Percentiles rank a stretch among this genome's conserved stretches.
Evolutionary conservation across 2,329 filamentous ascomycete species (phyloP).

Genomic region (Sporothrix brunneoviolacea): DNA sequence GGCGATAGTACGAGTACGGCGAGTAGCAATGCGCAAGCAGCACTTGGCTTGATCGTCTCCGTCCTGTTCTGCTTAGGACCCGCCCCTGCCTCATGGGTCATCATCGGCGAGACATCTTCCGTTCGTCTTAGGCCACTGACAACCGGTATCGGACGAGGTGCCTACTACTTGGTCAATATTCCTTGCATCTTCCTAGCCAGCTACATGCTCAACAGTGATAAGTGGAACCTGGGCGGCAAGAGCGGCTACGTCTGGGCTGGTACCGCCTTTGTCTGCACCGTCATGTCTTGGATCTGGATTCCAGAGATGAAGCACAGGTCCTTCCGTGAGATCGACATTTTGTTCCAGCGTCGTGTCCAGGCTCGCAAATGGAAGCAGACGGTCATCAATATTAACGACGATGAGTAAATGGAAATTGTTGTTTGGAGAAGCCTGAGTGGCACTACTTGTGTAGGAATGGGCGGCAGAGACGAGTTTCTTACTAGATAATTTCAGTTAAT

Average conservation of each 20-base stretch:
- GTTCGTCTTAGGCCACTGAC: conserved; percentile 28
- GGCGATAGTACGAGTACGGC: neutral
- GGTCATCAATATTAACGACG: conserved; percentile 50
- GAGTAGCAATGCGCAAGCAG: conserved; percentile 22
- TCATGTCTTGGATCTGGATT: conserved; percentile 41
- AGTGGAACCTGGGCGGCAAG: conserved; percentile 43
- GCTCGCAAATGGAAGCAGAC: conserved; percentile 52
- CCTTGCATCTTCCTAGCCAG: conserved; percentile 25
- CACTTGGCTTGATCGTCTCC: conserved; percentile 16
- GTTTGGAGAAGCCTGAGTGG: no score
- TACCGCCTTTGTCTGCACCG: conserved; percentile 49
- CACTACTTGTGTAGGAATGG: no score
- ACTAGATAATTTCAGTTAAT: no score
- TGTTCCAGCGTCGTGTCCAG: conserved; percentile 47
- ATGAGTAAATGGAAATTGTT: conserved; percentile 56
- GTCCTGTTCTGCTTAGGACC: conserved; percentile 57
- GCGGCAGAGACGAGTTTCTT: no score
- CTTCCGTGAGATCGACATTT: conserved; percentile 56
- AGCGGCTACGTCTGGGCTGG: conserved; percentile 55
- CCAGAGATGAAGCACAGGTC: conserved; percentile 53
- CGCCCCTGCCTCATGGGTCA: conserved; percentile 31
- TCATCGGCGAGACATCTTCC: conserved; percentile 34
- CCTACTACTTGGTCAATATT: conserved; percentile 26
- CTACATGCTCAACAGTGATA: conserved; percentile 32
- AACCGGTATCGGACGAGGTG: conserved; percentile 24